Evolutionary conservation across 2,329 filamentous ascomycete genomes (phyloP).

Genomic region (Dactylonectria macrodidyma): DNA sequence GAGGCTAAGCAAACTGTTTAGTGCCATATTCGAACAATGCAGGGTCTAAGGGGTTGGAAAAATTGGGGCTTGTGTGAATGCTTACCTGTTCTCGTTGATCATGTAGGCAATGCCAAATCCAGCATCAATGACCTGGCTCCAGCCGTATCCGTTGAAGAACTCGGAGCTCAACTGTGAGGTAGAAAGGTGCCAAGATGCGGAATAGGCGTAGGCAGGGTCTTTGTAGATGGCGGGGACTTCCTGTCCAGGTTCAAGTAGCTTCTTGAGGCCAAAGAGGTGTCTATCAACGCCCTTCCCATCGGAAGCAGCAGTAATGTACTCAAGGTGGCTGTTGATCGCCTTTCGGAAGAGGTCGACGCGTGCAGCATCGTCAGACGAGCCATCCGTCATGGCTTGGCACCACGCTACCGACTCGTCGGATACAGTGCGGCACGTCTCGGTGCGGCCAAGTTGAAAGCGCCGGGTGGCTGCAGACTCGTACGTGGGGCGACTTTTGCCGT

Average conservation of each 20-base stretch:
- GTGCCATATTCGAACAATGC: neutral
- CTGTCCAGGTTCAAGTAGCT: conserved; percentile 85
- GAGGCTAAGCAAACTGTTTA: conserved; percentile 69
- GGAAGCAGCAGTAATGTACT: conserved; percentile 91
- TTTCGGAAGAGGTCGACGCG: conserved; percentile 84
- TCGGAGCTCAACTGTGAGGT: conserved; percentile 93
- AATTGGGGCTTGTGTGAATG: conserved; percentile 9
- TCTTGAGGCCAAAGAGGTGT: conserved; percentile 98
- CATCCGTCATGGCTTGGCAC: conserved; percentile 88
- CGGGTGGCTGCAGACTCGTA: conserved; percentile 97
- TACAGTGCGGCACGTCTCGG: conserved; percentile 94
- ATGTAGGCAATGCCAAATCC: conserved; percentile 99
- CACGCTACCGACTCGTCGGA: conserved; percentile 93
- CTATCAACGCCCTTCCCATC: conserved; percentile 96
- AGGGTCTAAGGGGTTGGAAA: neutral
- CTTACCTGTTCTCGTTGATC: conserved; percentile 97
- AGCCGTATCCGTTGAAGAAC: conserved; percentile 99
- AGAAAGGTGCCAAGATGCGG: conserved; percentile 89
- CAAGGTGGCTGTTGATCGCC: conserved; percentile 85
- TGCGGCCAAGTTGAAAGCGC: conserved; percentile 95
- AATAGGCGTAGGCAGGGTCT: conserved; percentile 90
- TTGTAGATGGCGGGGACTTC: conserved; percentile 86
- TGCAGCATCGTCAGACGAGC: conserved; percentile 72
- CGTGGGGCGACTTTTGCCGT: conserved; percentile 96
- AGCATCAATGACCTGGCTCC: conserved; percentile 96